These are phyloP conservation scores for Colletotrichum sp. DNA, from an alignment of 2,329 filamentous ascomycete species.

Conservation along the genomic window DNA sequence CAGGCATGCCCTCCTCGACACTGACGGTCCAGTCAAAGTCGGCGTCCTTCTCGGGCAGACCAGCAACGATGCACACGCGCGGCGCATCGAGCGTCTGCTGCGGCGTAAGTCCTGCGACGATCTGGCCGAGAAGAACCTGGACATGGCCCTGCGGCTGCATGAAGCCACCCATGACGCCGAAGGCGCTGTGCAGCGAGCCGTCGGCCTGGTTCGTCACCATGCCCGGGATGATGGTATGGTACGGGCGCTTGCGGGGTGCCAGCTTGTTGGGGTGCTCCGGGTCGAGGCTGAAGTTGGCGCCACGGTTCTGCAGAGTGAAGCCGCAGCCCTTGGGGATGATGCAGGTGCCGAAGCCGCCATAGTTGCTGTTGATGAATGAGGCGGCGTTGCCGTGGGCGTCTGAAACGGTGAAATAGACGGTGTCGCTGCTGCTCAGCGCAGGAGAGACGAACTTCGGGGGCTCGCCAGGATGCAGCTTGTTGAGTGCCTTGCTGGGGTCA, in stretches of 20 bases:
- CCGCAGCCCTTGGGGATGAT: slow-evolving; percentile 88
- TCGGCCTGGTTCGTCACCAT: slow-evolving; percentile 82
- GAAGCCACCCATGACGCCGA: slow-evolving; percentile 97
- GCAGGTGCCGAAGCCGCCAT: slow-evolving; percentile 83
- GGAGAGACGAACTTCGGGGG: slow-evolving; percentile 60
- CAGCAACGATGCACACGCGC: slow-evolving; percentile 84
- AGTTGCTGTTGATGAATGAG: slow-evolving; percentile 97
- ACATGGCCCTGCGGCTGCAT: slow-evolving; percentile 98
- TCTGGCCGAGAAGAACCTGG: slow-evolving; percentile 88
- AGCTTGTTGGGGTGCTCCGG: slow-evolving; percentile 79
- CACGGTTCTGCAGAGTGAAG: slow-evolving; percentile 94
- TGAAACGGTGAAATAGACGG: slow-evolving; percentile 89
- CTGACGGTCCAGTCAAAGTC: slow-evolving; percentile 70
- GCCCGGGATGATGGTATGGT: slow-evolving; percentile 97
- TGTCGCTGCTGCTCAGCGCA: slow-evolving; percentile 86
- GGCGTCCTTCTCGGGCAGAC: slow-evolving; percentile 66
- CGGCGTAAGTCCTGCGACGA: slow-evolving; percentile 80
- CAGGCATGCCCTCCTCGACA: slow-evolving; percentile 81
- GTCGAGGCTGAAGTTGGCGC: slow-evolving; percentile 80
- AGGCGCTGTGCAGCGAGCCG: slow-evolving; percentile 79
- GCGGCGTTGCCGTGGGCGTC: slow-evolving; percentile 87
- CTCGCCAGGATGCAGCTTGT: slow-evolving; percentile 67
- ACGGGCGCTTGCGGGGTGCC: slow-evolving; percentile 84
- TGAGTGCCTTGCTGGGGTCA: slow-evolving; percentile 63
- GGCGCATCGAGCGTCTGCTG: slow-evolving; percentile 92